A percentile compares a stretch with the other conserved stretches of the same genome.
Evolutionary conservation across 768 basidiomycete genomes (phyloP).

Genomic region (Mycena kentingensis): DNA sequence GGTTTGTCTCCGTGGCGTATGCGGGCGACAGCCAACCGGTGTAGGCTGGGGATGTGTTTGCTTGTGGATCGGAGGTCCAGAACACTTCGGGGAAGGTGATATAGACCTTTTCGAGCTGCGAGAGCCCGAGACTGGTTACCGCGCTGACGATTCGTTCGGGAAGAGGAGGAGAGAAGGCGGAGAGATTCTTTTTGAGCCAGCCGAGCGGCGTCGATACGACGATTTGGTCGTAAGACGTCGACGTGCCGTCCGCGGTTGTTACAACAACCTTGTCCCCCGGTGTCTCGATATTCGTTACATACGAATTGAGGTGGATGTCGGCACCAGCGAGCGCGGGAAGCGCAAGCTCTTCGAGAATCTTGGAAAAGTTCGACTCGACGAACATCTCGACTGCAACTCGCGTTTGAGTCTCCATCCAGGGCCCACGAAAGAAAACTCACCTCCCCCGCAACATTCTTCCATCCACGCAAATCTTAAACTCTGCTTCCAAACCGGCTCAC

Average conservation of each 20-base stretch:
- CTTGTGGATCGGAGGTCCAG: constrained; percentile 20
- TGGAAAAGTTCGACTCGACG: constrained; percentile 23
- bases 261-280: constrained; percentile 15
- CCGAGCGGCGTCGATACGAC: constrained; percentile 23
- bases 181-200: constrained; percentile 22
- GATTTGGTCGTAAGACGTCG: constrained; percentile 18
- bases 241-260: constrained; percentile 19
- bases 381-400: constrained; percentile 21
- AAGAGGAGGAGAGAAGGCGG: constrained; percentile 17
- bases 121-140: constrained; percentile 22
- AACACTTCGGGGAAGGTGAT: constrained; percentile 24
- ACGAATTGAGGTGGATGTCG: constrained; percentile 16
- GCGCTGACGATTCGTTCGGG: constrained; percentile 18
- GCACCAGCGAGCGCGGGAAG: constrained; percentile 16
- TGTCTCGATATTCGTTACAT: constrained; percentile 18
- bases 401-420: background rate
- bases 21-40: constrained; percentile 22
- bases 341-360: constrained; percentile 17
- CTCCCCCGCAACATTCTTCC: constrained; percentile 26
- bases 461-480: constrained; percentile 26
- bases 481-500: constrained; percentile 25
- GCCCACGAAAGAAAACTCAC: constrained; percentile 7
- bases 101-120: constrained; percentile 25
- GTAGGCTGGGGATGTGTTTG: constrained; percentile 20
- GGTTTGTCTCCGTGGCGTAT: constrained; percentile 24